Percentiles rank a stretch among this genome's conserved stretches.
Evolutionary conservation across 257 asterid species (phyloP).

Genomic region (Petrea volubilis): DNA sequence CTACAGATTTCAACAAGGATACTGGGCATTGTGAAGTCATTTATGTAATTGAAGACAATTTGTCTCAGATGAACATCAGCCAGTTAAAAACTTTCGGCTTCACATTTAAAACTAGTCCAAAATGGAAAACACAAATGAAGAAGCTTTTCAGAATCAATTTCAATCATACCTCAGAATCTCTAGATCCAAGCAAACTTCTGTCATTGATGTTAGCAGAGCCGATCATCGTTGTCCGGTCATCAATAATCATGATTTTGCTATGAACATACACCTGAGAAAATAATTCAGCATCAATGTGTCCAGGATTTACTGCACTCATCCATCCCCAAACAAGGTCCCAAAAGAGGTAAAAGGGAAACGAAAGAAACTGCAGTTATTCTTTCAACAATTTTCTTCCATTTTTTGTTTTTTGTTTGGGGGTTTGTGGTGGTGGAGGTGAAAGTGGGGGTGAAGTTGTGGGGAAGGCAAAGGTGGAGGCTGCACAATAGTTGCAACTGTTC

Average conservation of each 20-base stretch:
- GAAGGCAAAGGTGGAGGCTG: too few species aligned
- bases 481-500: too few species aligned
- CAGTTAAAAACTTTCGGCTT: neutral
- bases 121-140: neutral
- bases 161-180: constrained; percentile 65
- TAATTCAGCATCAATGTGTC: neutral
- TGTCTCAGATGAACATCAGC: neutral
- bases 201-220: constrained; percentile 72
- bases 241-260: constrained; percentile 72
- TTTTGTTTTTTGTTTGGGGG: neutral
- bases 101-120: neutral
- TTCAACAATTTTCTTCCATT: neutral
- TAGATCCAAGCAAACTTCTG: constrained; percentile 74
- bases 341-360: neutral
- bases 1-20: too few species aligned
- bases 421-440: neutral
- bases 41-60: neutral
- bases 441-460: neutral
- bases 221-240: constrained; percentile 49
- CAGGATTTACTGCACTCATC: neutral
- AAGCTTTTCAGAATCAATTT: neutral
- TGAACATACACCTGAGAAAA: constrained; percentile 57
- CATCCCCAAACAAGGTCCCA: neutral
- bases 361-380: neutral
- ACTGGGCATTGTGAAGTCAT: neutral